phyloP scores from a whole-genome alignment of 2,329 filamentous ascomycete genomes.

The Dichotomopilus funicola region DNA sequence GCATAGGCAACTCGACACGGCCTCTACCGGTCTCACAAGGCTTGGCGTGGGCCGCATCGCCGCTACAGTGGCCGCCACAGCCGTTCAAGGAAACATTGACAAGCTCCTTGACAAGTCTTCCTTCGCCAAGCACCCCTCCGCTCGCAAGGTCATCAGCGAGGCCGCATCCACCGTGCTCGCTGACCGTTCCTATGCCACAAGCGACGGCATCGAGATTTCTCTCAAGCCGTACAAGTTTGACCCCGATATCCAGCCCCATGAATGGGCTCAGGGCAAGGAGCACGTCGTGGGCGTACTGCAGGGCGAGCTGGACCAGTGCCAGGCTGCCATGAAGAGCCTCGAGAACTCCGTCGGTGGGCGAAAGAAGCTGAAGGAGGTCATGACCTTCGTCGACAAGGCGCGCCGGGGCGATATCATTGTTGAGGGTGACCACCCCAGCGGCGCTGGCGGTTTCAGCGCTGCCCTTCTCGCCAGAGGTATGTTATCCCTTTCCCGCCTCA shows the following conservation, averaged over 20 bases:
- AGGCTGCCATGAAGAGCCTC: slow-evolving; percentile 66
- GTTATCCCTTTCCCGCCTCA: slow-evolving; percentile 5
- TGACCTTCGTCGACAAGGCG: slow-evolving; percentile 84
- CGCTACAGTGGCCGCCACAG: slow-evolving; percentile 80
- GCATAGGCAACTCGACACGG: slow-evolving; percentile 90
- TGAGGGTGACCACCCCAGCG: slow-evolving; percentile 75
- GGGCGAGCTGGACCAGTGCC: slow-evolving; percentile 77
- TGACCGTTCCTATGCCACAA: slow-evolving; percentile 93
- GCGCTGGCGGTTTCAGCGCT: slow-evolving; percentile 89
- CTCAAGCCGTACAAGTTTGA: slow-evolving; percentile 99
- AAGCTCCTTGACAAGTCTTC: slow-evolving; percentile 71
- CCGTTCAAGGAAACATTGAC: slow-evolving; percentile 81
- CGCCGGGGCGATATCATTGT: slow-evolving; percentile 77
- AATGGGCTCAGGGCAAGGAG: slow-evolving; percentile 81
- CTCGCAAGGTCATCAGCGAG: slow-evolving; percentile 85
- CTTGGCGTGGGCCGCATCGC: slow-evolving; percentile 88
- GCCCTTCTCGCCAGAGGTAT: slow-evolving; percentile 75
- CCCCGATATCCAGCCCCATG: slow-evolving; percentile 85
- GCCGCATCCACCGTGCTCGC: slow-evolving; percentile 85
- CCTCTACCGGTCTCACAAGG: slow-evolving; percentile 83
- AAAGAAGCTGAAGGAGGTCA: slow-evolving; percentile 82
- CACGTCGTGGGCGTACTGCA: slow-evolving; percentile 78
- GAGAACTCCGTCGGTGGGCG: slow-evolving; percentile 74
- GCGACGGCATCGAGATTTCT: slow-evolving; percentile 96
- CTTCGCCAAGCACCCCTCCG: slow-evolving; percentile 86